A percentile compares a stretch with the other conserved stretches of the same genome.
These are phyloP conservation scores for Starmerella roubikii DNA, from an alignment of 805 yeast species.

Conservation along the genomic window DNA sequence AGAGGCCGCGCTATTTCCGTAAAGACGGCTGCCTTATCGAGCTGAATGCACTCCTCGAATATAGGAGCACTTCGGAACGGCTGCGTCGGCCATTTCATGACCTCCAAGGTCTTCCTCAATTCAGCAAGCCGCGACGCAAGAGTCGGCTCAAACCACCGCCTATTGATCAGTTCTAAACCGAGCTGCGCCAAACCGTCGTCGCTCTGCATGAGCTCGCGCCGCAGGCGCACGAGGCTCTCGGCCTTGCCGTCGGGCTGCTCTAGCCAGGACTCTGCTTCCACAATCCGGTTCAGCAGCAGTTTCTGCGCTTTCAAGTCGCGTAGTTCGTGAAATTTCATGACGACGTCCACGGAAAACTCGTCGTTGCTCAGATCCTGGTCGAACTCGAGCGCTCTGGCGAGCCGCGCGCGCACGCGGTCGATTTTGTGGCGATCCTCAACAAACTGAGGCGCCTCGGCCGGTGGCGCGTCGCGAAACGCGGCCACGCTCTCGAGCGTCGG, in stretches of 20 bases:
- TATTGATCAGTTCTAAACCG: background rate
- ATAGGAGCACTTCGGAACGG: background rate
- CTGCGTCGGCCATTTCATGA: conserved; percentile 15
- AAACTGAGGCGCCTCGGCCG: background rate
- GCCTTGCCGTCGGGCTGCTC: background rate
- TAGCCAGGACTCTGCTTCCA: background rate
- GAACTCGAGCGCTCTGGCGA: background rate
- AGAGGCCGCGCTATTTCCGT: conserved; percentile 35
- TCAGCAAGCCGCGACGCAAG: background rate
- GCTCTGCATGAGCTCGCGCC: background rate
- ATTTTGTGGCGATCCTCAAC: background rate
- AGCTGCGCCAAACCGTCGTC: background rate
- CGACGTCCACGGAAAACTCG: background rate
- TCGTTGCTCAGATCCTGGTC: background rate
- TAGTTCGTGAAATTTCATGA: background rate
- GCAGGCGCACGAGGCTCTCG: background rate
- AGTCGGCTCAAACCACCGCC: conserved; percentile 9
- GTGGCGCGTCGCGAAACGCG: conserved; percentile 3
- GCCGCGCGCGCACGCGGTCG: background rate
- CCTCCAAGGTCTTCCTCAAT: conserved; percentile 3
- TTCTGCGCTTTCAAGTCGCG: background rate
- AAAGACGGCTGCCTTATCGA: conserved; percentile 28
- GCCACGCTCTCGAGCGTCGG: conserved; percentile 17
- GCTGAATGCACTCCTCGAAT: background rate
- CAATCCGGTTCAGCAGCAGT: background rate